Conservation (phyloP, 2,329 filamentous ascomycete species). For the Paecilomyces formosus region DNA sequence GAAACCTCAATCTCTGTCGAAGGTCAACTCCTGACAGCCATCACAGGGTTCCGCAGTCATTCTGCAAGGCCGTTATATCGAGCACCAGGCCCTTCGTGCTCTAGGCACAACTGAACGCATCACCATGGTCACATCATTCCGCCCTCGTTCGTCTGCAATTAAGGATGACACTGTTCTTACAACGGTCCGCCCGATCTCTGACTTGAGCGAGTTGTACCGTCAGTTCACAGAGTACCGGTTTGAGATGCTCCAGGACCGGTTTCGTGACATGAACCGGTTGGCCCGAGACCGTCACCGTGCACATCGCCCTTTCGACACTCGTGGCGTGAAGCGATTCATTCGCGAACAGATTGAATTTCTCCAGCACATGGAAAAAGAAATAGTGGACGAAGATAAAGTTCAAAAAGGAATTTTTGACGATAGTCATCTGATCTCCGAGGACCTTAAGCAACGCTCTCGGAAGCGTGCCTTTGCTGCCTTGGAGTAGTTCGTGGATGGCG, state of each 20-base stretch:
- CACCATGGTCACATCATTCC: slow-evolving; percentile 59
- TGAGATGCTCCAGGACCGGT: slow-evolving; percentile 54
- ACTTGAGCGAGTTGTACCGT: slow-evolving; percentile 51
- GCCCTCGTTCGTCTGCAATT: slow-evolving; percentile 47
- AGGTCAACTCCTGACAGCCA: slow-evolving; percentile 3
- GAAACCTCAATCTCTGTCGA: not conserved
- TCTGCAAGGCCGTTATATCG: slow-evolving; percentile 61
- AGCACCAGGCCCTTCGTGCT: slow-evolving; percentile 55
- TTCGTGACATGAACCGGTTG: slow-evolving; percentile 21
- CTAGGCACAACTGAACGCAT: slow-evolving; percentile 55
- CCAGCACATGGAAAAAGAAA: slow-evolving; percentile 32
- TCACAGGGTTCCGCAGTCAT: slow-evolving; percentile 55
- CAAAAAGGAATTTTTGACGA: slow-evolving; percentile 27
- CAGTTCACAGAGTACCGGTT: slow-evolving; percentile 58
- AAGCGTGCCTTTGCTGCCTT: slow-evolving; percentile 14
- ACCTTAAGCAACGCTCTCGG: slow-evolving; percentile 21
- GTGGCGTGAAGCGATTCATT: slow-evolving; percentile 19
- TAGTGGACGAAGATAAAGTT: slow-evolving; percentile 34
- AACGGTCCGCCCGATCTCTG: slow-evolving; percentile 52
- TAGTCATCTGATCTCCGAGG: slow-evolving; percentile 28
- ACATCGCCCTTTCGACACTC: slow-evolving; percentile 23
- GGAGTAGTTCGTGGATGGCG: not conserved
- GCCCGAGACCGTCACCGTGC: slow-evolving; percentile 25
- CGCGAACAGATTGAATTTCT: slow-evolving; percentile 20
- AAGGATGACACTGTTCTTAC: slow-evolving; percentile 56